Percentiles rank a stretch among this genome's conserved stretches.
Evolutionary conservation across 2,329 filamentous ascomycete species (phyloP).

Genomic region (Claviceps capensis): DNA sequence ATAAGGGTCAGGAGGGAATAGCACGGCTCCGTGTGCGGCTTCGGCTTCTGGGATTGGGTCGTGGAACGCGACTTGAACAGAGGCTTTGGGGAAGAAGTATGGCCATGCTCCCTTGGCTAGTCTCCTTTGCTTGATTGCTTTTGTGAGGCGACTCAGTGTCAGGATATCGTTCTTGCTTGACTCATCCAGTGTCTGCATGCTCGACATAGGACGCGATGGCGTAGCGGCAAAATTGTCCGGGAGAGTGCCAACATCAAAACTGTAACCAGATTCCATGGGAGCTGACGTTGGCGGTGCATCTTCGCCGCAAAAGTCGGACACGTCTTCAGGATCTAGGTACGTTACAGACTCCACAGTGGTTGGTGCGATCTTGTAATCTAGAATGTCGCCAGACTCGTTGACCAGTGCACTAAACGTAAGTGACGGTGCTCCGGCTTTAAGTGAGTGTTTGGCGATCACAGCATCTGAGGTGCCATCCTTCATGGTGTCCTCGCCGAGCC

Average conservation of each 20-base stretch:
- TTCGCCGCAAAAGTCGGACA: conserved; percentile 30
- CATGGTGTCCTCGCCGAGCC: conserved; percentile 16
- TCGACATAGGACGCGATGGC: conserved; percentile 29
- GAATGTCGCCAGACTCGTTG: conserved; percentile 35
- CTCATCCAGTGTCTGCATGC: conserved; percentile 26
- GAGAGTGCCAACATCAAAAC: conserved; percentile 16
- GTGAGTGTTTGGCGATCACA: conserved; percentile 38
- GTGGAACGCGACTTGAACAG: conserved; percentile 30
- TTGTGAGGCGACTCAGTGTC: conserved; percentile 33
- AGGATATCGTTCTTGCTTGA: conserved; percentile 31
- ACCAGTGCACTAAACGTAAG: conserved; percentile 51
- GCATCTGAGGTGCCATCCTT: conserved; percentile 21
- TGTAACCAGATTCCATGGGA: conserved; percentile 8
- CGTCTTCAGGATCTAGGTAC: conserved; percentile 39
- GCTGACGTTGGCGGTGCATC: conserved; percentile 9
- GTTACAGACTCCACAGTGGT: conserved; percentile 40
- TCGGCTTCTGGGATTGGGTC: conserved; percentile 12
- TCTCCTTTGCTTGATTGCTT: conserved; percentile 28
- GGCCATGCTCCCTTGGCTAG: conserved; percentile 36
- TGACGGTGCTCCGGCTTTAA: conserved; percentile 35
- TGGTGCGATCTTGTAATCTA: conserved; percentile 41
- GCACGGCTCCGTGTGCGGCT: conserved; percentile 4
- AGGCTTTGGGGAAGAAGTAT: conserved; percentile 29
- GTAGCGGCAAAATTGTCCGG: conserved; percentile 6
- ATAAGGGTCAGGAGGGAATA: conserved; percentile 33